Evolutionary conservation across 176 grass and related monocot species (phyloP).

Genomic region (barley (Hordeum vulgare)): MorexV3_pseudomolecules_assembly NC_058521.1:485845140-485845639

Average conservation of each 20-base stretch:
- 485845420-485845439: neutral
- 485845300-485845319: neutral
- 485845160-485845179: neutral
- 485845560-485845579: conserved; percentile 47
- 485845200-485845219: neutral
- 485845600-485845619: neutral
- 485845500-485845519: conserved; percentile 91
- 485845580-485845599: conserved; percentile 18
- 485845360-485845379: conserved; percentile 89
- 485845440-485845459: neutral
- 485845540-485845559: conserved; percentile 92
- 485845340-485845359: conserved; percentile 91
- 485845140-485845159: neutral
- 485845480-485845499: conserved; percentile 33
- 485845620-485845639: neutral
- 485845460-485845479: neutral
- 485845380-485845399: conserved; percentile 88
- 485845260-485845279: neutral
- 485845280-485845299: neutral
- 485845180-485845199: neutral
- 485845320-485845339: conserved; percentile 97
- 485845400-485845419: conserved; percentile 1
- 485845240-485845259: neutral
- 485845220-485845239: neutral
- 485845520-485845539: conserved; percentile 99